Conservation (phyloP, 495 filamentous ascomycete genomes). For the Neurospora discreta region DNA sequence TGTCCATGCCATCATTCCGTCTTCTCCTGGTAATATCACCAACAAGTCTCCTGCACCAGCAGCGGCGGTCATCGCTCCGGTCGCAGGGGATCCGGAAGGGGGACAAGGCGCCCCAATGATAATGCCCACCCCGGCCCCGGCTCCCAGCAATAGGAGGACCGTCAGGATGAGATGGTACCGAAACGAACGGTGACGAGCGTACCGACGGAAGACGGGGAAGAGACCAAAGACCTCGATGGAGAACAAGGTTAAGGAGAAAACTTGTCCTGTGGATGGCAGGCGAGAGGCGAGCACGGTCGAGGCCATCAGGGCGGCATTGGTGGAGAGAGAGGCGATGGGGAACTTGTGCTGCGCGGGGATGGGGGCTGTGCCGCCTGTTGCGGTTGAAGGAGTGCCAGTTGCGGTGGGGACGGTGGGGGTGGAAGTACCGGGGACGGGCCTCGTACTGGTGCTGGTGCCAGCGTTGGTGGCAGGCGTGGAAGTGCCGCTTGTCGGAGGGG, state of each 20-base stretch:
- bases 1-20: too few species aligned
- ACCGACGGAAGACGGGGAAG: constrained; percentile 87
- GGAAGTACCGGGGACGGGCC: not conserved
- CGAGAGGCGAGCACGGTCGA: constrained; percentile 75
- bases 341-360: constrained; percentile 31
- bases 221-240: constrained; percentile 94
- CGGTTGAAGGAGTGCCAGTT: not conserved
- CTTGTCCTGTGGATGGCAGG: constrained; percentile 78
- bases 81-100: not conserved
- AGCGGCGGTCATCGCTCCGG: too few species aligned
- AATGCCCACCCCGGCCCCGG: constrained; percentile 68
- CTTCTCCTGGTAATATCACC: too few species aligned
- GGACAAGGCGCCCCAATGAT: constrained; percentile 31
- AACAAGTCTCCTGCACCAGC: too few species aligned
- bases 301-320: constrained; percentile 91
- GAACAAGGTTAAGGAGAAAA: constrained; percentile 91
- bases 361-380: not conserved
- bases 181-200: constrained; percentile 75
- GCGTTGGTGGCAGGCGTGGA: not conserved
- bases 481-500: not conserved
- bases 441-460: not conserved
- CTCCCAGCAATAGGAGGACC: constrained; percentile 63
- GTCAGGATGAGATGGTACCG: constrained; percentile 71
- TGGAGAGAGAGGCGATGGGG: constrained; percentile 73
- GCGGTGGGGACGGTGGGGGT: not conserved